Base-by-base conservation (phyloP, 768 basidiomycete genomes). In the Lactarius psammicola region DNA sequence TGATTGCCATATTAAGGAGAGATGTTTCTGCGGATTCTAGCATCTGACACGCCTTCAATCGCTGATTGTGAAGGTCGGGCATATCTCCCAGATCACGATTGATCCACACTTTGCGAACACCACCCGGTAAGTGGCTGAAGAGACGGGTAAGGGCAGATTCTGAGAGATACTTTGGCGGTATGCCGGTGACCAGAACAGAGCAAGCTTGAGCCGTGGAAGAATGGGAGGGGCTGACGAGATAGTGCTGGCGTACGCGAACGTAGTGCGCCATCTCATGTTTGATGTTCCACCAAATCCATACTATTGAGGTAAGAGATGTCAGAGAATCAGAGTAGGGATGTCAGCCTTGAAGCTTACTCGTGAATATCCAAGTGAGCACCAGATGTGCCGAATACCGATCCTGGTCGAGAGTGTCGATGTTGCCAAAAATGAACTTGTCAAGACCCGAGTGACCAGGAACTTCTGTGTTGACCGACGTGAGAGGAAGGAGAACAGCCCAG, bases 101-200 rank as follows among this genome's bases (percentile, higher is more conserved):
- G 44, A 98, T 82, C 95, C 96, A 99, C 42, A 99, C 86, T 69
- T 86, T 85, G 73, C 87, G 88, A 9, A 95, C 90, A 18, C 95
- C 95, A 11, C 95, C 95, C 0, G 97, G 96, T 3, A 98, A 82
- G 63, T 85, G 83, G n/a, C 84, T 82, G 76, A 92, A 96, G 13
- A 96, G 76, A 57, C 84, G 80, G 51, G 75, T 77, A 33, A 97
- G 80, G 4, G 86, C 86, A 8, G 80, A 76, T 69, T 89, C 87
- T 44, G 87, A 87, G 60, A 98, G 84, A 72, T 88, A 94, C 56
- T 85, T 83, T 36, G 80, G 78, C 7, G 95, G 94, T 6, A 98
- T 88, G 51, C 95, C 95, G 4, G 94, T 95, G 66, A 98, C 81
- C 53, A 98, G 86, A 26, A 98, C 82, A 4, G 96, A 95, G 69